A percentile compares a stretch with the other conserved stretches of the same genome.
These are phyloP conservation scores for Linum tenue DNA, from an alignment of 345 rosid species.

Conservation along the genomic window DNA sequence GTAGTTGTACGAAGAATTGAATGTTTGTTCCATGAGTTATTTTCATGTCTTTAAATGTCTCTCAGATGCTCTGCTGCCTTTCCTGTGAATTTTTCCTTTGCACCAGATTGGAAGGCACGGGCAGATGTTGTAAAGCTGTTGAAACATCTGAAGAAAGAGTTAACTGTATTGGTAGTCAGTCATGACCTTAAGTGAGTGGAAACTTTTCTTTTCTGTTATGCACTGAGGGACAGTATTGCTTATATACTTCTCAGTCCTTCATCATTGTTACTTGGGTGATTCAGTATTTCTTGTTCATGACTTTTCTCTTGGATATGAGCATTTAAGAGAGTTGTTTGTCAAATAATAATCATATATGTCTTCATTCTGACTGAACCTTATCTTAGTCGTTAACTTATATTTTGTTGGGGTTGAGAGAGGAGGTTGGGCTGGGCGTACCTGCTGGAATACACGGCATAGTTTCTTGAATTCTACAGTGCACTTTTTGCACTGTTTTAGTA, in stretches of 20 bases:
- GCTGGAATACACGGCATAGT: no score
- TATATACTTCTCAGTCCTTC: background rate
- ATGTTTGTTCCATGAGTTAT: background rate
- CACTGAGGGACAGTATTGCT: background rate
- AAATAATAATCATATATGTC: no score
- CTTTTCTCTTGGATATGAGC: background rate
- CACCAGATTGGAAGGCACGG: constrained; percentile 85
- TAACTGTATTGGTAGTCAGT: constrained; percentile 80
- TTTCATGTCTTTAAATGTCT: background rate
- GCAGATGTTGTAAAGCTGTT: constrained; percentile 85
- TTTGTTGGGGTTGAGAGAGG: no score
- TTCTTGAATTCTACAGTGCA: no score
- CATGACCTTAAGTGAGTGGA: constrained; percentile 75
- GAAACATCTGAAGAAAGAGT: constrained; percentile 73
- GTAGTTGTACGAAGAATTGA: background rate
- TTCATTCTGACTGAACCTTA: no score
- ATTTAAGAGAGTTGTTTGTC: no score
- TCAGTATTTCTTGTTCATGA: background rate
- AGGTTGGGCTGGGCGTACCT: no score
- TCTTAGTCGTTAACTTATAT: no score
- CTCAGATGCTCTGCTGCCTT: background rate
- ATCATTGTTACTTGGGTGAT: no score
- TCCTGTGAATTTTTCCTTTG: background rate
- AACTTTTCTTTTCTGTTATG: background rate
- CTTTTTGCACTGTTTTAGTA: no score